Evolutionary conservation across 352 stramenopile genomes (phyloP), one percentile per base, ranked within the genome.

Genomic region (Phytophthora citricola): DNA sequence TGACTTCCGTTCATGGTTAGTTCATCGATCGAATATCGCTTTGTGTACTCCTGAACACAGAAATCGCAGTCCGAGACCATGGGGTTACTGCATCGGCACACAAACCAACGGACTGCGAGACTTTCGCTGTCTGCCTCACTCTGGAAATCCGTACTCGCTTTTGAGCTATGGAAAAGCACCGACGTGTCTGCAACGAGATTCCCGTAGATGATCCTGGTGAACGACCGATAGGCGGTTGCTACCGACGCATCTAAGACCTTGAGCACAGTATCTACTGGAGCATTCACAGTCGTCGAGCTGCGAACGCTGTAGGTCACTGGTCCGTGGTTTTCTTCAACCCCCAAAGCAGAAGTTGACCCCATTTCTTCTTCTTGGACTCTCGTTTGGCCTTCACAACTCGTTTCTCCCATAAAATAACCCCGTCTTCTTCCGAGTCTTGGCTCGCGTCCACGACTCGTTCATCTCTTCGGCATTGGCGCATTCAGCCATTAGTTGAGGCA

Each of bases 201-300:
- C 26, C 85, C 80, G 66, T 93, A 92, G 26, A 93, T 89, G 58
- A 89, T 87, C 62, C 87, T 84, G 29, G 76, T 89, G 58, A 91
- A 89, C 41, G 82, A 92, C 15, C 85, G 78, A 58, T 92, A 79
- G 20, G 76, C 73, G 27, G 80, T 83, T 20, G 79, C 66, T 5
- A 75, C 66, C 12, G 82, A 83, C 27, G 81, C 74, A 50, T 92
- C 86, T 34, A 94, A 63, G 24, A 72, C 75, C 69, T 84, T 78
- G 17, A 94, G 76, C 20, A 94, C 75, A 12, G 58, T 73, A 31
- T 85, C 69, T 0, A 92, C 38, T 44, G 83, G 69, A 15, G 84
- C 84, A 17, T 75, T 53, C 2, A 94, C 78, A 7, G 72, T 84
- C 34, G 78, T 79, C 24, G 65, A 88, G 38, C 78, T 91, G 2